Conservation (phyloP, 2,329 filamentous ascomycete genomes). For the Penicillium sp. region DNA sequence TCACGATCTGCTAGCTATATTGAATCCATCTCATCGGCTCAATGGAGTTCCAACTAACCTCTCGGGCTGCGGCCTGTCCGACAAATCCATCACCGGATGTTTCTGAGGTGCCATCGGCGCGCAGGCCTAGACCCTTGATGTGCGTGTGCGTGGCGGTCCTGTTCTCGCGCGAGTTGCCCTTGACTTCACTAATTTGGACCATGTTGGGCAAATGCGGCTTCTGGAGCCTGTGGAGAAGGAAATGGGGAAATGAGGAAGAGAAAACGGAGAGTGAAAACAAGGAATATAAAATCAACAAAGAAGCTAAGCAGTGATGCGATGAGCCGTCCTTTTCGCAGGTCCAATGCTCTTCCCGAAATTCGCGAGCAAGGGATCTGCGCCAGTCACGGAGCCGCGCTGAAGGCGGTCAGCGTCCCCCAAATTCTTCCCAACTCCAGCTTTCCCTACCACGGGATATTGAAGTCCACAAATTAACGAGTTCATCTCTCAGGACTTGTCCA, state of each 20-base stretch:
- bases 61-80: constrained; percentile 82
- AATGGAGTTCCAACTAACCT: constrained; percentile 59
- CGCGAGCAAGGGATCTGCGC: constrained; percentile 31
- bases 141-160: constrained; percentile 96
- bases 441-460: constrained; percentile 2
- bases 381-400: constrained; percentile 29
- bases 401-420: constrained; percentile 41
- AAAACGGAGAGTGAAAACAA: background rate
- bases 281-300: constrained; percentile 16
- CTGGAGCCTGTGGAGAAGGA: constrained; percentile 18
- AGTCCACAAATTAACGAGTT: background rate
- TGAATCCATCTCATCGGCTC: background rate
- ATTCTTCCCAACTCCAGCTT: constrained; percentile 27
- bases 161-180: constrained; percentile 91
- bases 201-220: constrained; percentile 50
- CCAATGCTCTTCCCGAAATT: constrained; percentile 36
- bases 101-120: constrained; percentile 82
- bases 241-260: constrained; percentile 2
- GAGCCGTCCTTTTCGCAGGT: constrained; percentile 3
- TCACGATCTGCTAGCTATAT: background rate
- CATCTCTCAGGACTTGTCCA: background rate
- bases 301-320: constrained; percentile 16
- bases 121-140: constrained; percentile 91
- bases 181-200: constrained; percentile 92
- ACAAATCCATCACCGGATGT: constrained; percentile 80